phyloP scores from a whole-genome alignment of 2,329 filamentous ascomycete genomes.

The Cadophora gregata region DNA sequence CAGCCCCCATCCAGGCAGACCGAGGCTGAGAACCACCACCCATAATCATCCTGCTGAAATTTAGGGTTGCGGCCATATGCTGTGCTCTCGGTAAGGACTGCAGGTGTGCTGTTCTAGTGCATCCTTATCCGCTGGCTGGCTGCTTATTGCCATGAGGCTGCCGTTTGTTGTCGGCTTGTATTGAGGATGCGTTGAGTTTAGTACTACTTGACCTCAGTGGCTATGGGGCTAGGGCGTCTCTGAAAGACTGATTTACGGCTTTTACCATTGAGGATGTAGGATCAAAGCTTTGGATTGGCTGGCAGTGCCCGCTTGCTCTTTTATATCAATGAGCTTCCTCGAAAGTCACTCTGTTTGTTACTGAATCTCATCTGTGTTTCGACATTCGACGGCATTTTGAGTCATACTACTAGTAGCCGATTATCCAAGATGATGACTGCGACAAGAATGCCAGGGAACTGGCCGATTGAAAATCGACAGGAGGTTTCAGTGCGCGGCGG shows the following conservation, averaged over 20 bases:
- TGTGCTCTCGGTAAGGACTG: background rate
- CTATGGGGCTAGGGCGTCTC: conserved; percentile 14
- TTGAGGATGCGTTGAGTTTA: conserved; percentile 5
- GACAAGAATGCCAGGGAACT: conserved; percentile 14
- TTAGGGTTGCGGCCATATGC: background rate
- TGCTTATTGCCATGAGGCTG: background rate
- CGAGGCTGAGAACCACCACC: background rate
- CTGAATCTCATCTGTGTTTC: conserved; percentile 1
- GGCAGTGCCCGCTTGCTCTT: conserved; percentile 5
- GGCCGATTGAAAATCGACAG: conserved; percentile 8
- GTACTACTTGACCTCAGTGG: background rate
- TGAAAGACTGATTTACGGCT: conserved; percentile 10
- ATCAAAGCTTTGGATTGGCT: background rate
- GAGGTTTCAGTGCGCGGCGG: background rate
- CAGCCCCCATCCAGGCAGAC: conserved; percentile 13
- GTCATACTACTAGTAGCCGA: background rate
- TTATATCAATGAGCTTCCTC: conserved; percentile 8
- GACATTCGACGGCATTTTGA: background rate
- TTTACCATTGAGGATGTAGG: background rate
- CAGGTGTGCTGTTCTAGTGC: conserved; percentile 4
- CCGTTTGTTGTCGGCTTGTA: background rate
- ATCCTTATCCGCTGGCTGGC: background rate
- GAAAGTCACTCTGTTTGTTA: background rate
- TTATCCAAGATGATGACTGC: conserved; percentile 12
- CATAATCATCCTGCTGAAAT: background rate